phyloP scores from a whole-genome alignment of 108 stramenopile species.

The Nitzschia palea region DNA sequence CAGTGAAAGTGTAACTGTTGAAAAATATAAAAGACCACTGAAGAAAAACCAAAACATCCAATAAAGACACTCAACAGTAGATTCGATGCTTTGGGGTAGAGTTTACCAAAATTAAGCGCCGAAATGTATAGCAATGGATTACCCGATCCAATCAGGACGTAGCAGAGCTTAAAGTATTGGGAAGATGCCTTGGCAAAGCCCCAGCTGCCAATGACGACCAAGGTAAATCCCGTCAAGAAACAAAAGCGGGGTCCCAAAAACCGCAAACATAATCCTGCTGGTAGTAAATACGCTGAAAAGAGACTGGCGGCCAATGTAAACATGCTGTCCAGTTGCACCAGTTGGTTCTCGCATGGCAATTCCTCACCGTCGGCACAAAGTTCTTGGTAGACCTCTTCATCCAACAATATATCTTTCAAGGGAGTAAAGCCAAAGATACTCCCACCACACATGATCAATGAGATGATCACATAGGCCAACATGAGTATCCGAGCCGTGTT shows the following conservation, averaged over 20 bases:
- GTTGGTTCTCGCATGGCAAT: conserved; percentile 7
- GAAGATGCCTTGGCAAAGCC: conserved; percentile 12
- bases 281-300: conserved; percentile 20
- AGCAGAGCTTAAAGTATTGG: conserved; percentile 7
- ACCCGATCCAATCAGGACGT: conserved; percentile 18
- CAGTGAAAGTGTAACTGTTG: conserved; percentile 4
- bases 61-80: conserved; percentile 19
- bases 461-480: conserved; percentile 9
- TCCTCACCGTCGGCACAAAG: neutral
- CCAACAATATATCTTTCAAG: conserved; percentile 14
- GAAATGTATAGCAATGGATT: conserved; percentile 21
- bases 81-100: conserved; percentile 16
- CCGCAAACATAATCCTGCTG: conserved; percentile 17
- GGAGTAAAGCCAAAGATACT: conserved; percentile 22
- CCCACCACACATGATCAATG: conserved; percentile 20
- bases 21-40: conserved; percentile 16
- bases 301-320: conserved; percentile 22
- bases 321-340: conserved; percentile 14
- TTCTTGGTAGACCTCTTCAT: conserved; percentile 21
- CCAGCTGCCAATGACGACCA: conserved; percentile 11
- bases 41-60: conserved; percentile 24
- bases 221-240: conserved; percentile 10
- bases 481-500: conserved; percentile 4
- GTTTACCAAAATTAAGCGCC: conserved; percentile 18
- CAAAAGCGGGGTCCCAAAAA: conserved; percentile 13